Evolutionary conservation across 1,284 basidiomycete species (phyloP), one percentile per base, ranked within the genome.

Genomic region (Cutaneotrichosporon sp.): DNA sequence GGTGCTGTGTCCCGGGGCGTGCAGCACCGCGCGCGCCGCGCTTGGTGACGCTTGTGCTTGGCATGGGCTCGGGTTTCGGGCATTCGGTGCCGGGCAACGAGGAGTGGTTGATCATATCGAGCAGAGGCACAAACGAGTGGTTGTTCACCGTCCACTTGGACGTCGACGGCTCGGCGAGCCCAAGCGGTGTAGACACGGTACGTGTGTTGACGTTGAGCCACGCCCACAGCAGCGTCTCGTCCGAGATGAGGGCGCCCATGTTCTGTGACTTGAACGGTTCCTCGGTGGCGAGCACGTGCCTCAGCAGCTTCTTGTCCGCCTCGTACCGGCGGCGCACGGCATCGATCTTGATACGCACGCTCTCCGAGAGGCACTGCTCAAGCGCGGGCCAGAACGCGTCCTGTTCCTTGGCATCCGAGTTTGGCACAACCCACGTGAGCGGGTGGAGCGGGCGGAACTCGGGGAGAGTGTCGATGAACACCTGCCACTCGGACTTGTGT

Each of bases 181-280:
- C 84, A n/a, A 92, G 77, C 47, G 86, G 86, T 69, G 90, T 84
- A 73, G 89, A 91, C 24, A 94, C 85, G 70, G 89, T 91, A 60
- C 92, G 86, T 7, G 92, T 94, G 74, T 95, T 95, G 63, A 94
- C 91, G 73, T 87, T 92, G 22, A 95, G 83, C 92, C 92, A 95
- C 10, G 85, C 90, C 91, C 92, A 94, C 9, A 90, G 76, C 66
- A 86, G 89, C 63, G 86, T 84, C 56, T 73, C 62, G 68, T 67
- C 61, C 54, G 54, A 71, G 14, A 79, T 64, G 31, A 58, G 59
- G 11, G 62, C 54, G 22, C 58, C 49, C 18, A 77, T 52, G 22
- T 60, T 60, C 53, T 77, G 73, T 18, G 62, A 60, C 56, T 67
- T 67, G 69, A 75, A 75, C 11, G 72, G 69, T 45, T 74, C 64